A percentile compares a stretch with the other conserved stretches of the same genome.
These are phyloP conservation scores for Ensete ventricosum DNA, from an alignment of 176 grass and related monocot species.

Conservation along the genomic window DNA sequence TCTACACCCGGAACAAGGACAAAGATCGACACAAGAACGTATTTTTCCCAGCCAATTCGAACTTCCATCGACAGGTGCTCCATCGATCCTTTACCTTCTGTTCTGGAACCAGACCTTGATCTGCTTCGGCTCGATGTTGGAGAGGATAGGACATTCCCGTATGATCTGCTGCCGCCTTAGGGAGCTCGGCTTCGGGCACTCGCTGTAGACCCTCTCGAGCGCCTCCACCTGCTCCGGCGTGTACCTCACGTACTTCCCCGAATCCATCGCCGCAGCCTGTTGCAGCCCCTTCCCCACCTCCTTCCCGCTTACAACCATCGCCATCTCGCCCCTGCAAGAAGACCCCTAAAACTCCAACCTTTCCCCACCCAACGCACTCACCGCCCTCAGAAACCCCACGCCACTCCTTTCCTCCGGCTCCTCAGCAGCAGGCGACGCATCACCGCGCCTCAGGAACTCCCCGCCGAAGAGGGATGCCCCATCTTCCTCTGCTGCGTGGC, in stretches of 20 bases:
- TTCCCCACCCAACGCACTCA: not conserved
- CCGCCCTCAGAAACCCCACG: not conserved
- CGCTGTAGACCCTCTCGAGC: constrained; percentile 80
- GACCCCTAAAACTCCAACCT: not conserved
- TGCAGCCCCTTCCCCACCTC: constrained; percentile 16
- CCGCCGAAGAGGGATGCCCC: not conserved
- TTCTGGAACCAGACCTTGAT: constrained; percentile 99
- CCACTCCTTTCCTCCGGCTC: not conserved
- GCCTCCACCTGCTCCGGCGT: constrained; percentile 94
- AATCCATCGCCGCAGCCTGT: constrained; percentile 36
- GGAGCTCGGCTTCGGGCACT: constrained; percentile 93
- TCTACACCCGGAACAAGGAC: too few species aligned
- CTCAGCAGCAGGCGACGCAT: not conserved
- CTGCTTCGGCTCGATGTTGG: constrained; percentile 93
- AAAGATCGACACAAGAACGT: too few species aligned
- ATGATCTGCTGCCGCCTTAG: constrained; percentile 77
- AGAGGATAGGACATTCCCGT: constrained; percentile 70
- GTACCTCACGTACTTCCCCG: constrained; percentile 92
- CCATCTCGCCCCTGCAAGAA: constrained; percentile 25
- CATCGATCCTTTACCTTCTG: constrained; percentile 44
- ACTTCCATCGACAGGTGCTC: too few species aligned
- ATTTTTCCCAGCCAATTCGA: too few species aligned
- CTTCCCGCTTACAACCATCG: constrained; percentile 29
- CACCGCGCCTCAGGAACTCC: too few species aligned
- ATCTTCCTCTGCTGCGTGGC: not conserved